Conservation (phyloP, 768 basidiomycete species). For the Trametes meyenii region DNA sequence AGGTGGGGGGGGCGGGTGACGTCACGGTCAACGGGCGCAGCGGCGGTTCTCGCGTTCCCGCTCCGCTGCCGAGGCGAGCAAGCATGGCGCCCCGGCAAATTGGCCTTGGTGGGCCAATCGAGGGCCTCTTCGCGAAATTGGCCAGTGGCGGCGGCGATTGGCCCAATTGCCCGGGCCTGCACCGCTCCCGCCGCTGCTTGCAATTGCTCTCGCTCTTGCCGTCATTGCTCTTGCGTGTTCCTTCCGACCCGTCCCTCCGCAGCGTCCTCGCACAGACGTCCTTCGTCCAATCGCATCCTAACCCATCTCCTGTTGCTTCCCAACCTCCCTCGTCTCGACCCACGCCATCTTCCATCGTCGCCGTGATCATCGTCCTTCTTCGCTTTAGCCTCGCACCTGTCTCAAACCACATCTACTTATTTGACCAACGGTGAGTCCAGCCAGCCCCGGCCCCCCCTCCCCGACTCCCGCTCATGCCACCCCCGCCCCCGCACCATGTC, state of each 20-base stretch:
- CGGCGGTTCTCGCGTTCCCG: constrained; percentile 5
- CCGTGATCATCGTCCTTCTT: constrained; percentile 3
- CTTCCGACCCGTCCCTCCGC: constrained; percentile 12
- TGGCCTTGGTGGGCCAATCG: constrained; percentile 13
- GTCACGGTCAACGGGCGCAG: constrained; percentile 10
- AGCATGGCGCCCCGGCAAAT: constrained; percentile 16
- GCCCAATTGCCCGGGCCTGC: not conserved
- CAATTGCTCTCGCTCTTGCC: not conserved
- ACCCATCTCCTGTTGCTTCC: constrained; percentile 12
- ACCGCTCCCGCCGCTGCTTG: not conserved
- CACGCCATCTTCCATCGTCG: constrained; percentile 3
- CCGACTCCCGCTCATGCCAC: constrained; percentile 8
- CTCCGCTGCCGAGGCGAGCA: constrained; percentile 14
- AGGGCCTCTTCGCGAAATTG: constrained; percentile 18
- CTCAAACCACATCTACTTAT: constrained; percentile 11
- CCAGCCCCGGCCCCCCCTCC: not conserved
- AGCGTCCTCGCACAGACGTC: not conserved
- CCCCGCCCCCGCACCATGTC: constrained; percentile 20
- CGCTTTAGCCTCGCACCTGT: constrained; percentile 1
- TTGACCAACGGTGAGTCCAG: constrained; percentile 3
- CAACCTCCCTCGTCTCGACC: not conserved
- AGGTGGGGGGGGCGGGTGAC: constrained; percentile 5
- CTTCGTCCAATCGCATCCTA: constrained; percentile 3
- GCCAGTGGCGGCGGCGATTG: constrained; percentile 3
- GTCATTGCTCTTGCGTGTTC: constrained; percentile 4